Evolutionary conservation across 306 rosid genomes (phyloP), one percentile per base, ranked within the genome.

Genomic region (Gynostemma pentaphyllum): DNA sequence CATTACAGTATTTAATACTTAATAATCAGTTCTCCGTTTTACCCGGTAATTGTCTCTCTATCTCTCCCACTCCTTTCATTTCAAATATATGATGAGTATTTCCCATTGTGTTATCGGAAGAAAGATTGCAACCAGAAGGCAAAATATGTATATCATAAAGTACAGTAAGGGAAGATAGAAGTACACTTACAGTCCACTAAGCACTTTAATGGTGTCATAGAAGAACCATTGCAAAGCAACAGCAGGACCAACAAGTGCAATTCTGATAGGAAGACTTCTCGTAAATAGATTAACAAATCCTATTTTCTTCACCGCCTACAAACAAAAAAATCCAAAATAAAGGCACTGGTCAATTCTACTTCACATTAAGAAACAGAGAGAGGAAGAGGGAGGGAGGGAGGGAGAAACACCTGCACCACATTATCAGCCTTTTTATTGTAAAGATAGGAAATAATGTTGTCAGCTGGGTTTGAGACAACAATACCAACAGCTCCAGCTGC

Each of bases 201-300:
- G 68, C 42, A 87, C 67, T 80, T 91, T 87, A 70, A 87, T 83
- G 71, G 86, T 83, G 85, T 91, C 98, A 62, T 91, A 91, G 76
- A 88, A 85, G 70, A 91, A 88, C 98, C 98, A 91, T 60, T 91
- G 96, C 84, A 85, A 45, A 23, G 98, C 88, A 69, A 91, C 78
- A 52, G 79, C 79, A 55, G 96, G 96, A 48, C 98, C 98, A 49
- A 91, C 89, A 54, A 91, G 74, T 62, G 84, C 19, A 67, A 91
- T 70, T 70, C 98, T 78, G 73, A 91, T 81, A 7, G 96, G 96
- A 68, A 91, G 96, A 56, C 96, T 91, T 78, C 98, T 79, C 10
- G 95, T 85, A 72, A 91, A 83, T 34, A 91, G 77, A 82, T 85
- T 83, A 30, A 67, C 56, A 39, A 91, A 50, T 52, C 98, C 98